Conservation (phyloP, 805 yeast species). For the Wickerhamiella vanderwaltii region DNA sequence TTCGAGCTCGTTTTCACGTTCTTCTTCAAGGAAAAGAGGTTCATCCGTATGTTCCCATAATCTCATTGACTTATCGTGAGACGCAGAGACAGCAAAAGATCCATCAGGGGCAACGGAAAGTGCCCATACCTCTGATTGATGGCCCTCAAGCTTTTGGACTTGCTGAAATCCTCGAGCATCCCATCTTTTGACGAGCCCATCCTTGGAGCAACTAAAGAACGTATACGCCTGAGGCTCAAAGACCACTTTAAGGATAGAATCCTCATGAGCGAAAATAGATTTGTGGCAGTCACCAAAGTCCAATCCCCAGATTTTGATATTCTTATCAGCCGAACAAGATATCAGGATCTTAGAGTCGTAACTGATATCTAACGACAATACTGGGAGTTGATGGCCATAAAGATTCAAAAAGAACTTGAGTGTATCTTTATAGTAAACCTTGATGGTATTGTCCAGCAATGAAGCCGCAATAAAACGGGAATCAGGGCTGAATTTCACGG, state of each 20-base stretch:
- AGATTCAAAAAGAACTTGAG: constrained; percentile 77
- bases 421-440: constrained; percentile 78
- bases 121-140: constrained; percentile 91
- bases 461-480: constrained; percentile 68
- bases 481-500: constrained; percentile 73
- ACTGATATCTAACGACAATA: constrained; percentile 82
- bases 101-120: constrained; percentile 64
- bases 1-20: constrained; percentile 89
- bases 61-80: constrained; percentile 89
- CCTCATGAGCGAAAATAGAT: constrained; percentile 94
- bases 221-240: constrained; percentile 80
- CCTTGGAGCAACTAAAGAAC: constrained; percentile 84
- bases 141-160: constrained; percentile 75
- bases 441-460: constrained; percentile 85
- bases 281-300: constrained; percentile 99
- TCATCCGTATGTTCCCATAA: constrained; percentile 92
- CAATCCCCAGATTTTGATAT: constrained; percentile 95
- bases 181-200: constrained; percentile 87
- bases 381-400: constrained; percentile 95
- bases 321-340: constrained; percentile 94
- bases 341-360: constrained; percentile 75
- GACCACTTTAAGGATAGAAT: constrained; percentile 77
- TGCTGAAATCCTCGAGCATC: constrained; percentile 96
- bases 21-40: constrained; percentile 94
- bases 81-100: constrained; percentile 58